Evolutionary conservation across 371 early-diverging fungal genomes (phyloP).

Genomic region (Dichotomocladium elegans): DNA sequence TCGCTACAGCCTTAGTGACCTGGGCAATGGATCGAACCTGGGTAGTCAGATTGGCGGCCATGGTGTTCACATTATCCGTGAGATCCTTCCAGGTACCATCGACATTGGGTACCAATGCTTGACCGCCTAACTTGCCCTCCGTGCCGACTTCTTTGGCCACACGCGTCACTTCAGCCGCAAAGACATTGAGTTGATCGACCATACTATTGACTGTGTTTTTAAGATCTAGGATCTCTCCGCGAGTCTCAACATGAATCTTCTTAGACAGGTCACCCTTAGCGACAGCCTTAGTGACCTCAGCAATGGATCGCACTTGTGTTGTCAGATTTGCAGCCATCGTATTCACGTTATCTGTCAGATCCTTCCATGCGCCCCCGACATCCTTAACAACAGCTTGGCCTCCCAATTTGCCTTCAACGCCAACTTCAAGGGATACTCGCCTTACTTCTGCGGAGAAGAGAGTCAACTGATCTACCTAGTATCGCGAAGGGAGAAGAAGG

Average conservation of each 20-base stretch:
- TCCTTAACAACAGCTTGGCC: slow-evolving; percentile 39
- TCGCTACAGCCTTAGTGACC: slow-evolving; percentile 48
- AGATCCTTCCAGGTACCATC: slow-evolving; percentile 51
- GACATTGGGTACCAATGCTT: slow-evolving; percentile 36
- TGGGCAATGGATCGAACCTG: slow-evolving; percentile 53
- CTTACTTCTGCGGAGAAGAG: slow-evolving; percentile 43
- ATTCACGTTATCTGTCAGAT: slow-evolving; percentile 51
- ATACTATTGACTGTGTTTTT: slow-evolving; percentile 69
- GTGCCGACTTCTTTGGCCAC: slow-evolving; percentile 49
- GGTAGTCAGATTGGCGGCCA: slow-evolving; percentile 44
- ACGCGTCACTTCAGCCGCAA: slow-evolving; percentile 40
- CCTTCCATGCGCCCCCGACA: slow-evolving; percentile 53
- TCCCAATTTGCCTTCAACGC: slow-evolving; percentile 48
- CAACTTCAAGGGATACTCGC: slow-evolving; percentile 44
- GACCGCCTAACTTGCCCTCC: slow-evolving; percentile 42
- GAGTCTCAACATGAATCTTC: slow-evolving; percentile 59
- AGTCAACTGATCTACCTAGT: slow-evolving; percentile 31
- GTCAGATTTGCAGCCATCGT: slow-evolving; percentile 49
- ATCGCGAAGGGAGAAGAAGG: not conserved
- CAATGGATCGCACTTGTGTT: slow-evolving; percentile 52
- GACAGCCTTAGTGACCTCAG: slow-evolving; percentile 49
- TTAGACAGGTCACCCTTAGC: slow-evolving; percentile 55
- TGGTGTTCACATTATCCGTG: slow-evolving; percentile 46
- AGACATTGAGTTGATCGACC: slow-evolving; percentile 33
- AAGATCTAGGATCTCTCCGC: slow-evolving; percentile 63